Base-by-base conservation (phyloP, 2,329 filamentous ascomycete species). In the Triangularia setosa region DNA sequence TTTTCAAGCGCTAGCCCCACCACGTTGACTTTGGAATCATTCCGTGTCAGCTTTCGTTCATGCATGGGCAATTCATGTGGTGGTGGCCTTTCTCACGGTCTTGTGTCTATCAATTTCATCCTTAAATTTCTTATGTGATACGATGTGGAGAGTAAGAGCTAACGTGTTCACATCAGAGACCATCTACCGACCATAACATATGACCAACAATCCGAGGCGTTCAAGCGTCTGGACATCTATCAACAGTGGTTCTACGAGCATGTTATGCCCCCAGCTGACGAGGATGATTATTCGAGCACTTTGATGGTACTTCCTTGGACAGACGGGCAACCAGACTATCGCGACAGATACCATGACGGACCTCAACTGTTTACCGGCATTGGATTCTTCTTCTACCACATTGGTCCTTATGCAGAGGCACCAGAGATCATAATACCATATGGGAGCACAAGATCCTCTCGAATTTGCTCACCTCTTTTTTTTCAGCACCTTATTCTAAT, bases 361-460 rank as follows among this genome's bases (percentile, higher is more conserved):
- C 63, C 59, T 18, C 63, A 62, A 28, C 14, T 55, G 58, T 65
- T 65, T 40, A 65, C 63, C 3, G 63, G 63, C 23, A 28, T 54
- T 18, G 63, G 58, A 4, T 65, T 65, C 63, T 65, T 65, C 59
- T 65, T 65, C 55, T 65, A 65, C 55, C 52, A 52, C 54, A n/a
- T 65, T n/a, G 53, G 59, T 14, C 7, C 63, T 1, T 58, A 58
- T 56, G 59, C 63, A 9, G 52, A 65, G 54, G 52, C 58, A 16
- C 63, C 63, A 23, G 63, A 65, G 35, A 53, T 65, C 8, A 62
- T 65, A 16, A 61, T 65, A 18, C 53, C 63, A 21, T 59, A 59
- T 65, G 25, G 44, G 35, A 11, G 7, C 24, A 53, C 23, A 23
- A 53, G 14, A 53, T 21, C 7, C 14, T 5, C n/a, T 23, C n/a